A percentile compares a stretch with the other conserved stretches of the same genome.
Conservation (phyloP, 768 basidiomycete genomes). For the Termitomyces sp. region DNA sequence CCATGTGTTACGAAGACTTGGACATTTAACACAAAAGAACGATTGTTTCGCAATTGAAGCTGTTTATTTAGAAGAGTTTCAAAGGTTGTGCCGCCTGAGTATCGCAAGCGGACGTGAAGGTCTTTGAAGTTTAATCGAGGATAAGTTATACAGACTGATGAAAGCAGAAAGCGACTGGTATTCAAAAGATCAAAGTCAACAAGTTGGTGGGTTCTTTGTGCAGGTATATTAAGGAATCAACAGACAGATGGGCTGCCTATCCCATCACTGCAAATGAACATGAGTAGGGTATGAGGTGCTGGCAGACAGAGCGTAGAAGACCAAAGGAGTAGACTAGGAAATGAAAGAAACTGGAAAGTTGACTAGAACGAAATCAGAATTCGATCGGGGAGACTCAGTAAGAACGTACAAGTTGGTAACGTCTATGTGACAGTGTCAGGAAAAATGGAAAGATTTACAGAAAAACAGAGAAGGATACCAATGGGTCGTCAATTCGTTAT, state of each 20-base stretch:
- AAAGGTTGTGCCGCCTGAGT: background rate
- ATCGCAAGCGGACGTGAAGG: background rate
- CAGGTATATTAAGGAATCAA: background rate
- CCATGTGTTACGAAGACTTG: background rate
- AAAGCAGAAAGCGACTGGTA: background rate
- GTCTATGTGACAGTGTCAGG: background rate
- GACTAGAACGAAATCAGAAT: background rate
- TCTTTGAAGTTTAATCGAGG: background rate
- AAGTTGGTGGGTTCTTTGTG: background rate
- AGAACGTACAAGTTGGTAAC: background rate
- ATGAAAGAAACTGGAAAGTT: background rate
- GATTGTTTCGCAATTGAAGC: background rate
- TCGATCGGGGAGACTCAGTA: background rate
- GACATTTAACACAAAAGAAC: background rate
- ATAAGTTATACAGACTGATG: background rate
- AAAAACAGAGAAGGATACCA: background rate
- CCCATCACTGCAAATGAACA: background rate
- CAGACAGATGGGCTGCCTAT: background rate
- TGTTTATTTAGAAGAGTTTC: background rate
- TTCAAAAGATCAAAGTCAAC: background rate
- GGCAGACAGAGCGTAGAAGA: background rate
- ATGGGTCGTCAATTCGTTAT: constrained; percentile 1
- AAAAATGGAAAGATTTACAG: background rate
- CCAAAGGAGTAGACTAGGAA: background rate
- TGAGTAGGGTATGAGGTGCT: background rate